Base-by-base conservation (phyloP, 176 grass and related monocot species). In the Eragrostis curvula region DNA sequence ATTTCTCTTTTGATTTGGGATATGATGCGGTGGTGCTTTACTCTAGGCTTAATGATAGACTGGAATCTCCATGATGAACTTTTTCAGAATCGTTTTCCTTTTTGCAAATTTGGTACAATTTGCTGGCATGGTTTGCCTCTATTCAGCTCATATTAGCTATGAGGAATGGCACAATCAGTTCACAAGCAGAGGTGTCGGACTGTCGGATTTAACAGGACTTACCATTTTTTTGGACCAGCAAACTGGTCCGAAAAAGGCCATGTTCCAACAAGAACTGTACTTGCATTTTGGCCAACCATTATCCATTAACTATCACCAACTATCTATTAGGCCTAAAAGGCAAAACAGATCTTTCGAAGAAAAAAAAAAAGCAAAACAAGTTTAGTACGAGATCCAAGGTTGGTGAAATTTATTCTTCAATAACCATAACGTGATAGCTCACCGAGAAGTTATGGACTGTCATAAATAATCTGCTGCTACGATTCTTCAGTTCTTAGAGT, bases 141-240 rank as follows among this genome's bases (percentile, higher is more conserved):
- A 21, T 52, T 81, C 82, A 77, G 47, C 71, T 77, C 71, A 49
- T 50, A 65, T 89, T 77, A 82, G 88, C 83, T 85, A 77, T 89
- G 36, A 78, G 64, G 70, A 81, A 70, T 46, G 24, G 65, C 79
- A 71, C 30, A 47, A 29, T 53, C 24, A 9, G 77, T 48, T 57
- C 21, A 29, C 56, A 67, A 45, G 67, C 16, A 48, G 20, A 11
- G 20, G 48, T 68, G 77, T 41, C 28, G 9, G 75, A 10, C 51
- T 77, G 78, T 85, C 65, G 9, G 58, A 23, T 72, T n/a, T 71
- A 55, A 72, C 27, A 21, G 7, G 53, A 78, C 13, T 9, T 77
- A 73, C 21, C 76, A 36, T 49, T 64, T 56, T 56, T 85, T 61
- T 85, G 66, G 61, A 63, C 29, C 50, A 75, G 45, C 47, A 52